phyloP scores from a whole-genome alignment of 2,329 filamentous ascomycete species.

The Moelleriella libera region DNA sequence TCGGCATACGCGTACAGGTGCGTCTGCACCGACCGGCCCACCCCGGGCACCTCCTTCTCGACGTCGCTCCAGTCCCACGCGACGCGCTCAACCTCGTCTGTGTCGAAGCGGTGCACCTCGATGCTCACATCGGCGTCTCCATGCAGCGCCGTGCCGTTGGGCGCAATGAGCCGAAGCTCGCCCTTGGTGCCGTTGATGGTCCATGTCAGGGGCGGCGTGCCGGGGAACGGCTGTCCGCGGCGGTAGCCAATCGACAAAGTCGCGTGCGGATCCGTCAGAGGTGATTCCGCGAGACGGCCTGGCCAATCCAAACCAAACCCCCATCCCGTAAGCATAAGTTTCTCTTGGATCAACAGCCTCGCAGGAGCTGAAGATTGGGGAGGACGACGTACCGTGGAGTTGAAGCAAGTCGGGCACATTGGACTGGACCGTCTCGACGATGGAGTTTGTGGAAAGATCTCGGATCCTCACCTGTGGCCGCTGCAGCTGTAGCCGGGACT shows the following conservation, averaged over 20 bases:
- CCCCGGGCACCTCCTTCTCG: neutral
- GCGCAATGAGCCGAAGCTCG: constrained; percentile 27
- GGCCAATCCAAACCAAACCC: neutral
- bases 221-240: constrained; percentile 33
- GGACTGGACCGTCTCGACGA: constrained; percentile 18
- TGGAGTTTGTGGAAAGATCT: constrained; percentile 12
- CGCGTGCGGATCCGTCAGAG: constrained; percentile 15
- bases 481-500: constrained; percentile 29
- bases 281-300: constrained; percentile 2
- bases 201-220: constrained; percentile 30
- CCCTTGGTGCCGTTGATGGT: constrained; percentile 36
- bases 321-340: too few species aligned
- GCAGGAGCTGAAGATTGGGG: neutral
- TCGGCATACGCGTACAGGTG: constrained; percentile 1
- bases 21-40: neutral
- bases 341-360: too few species aligned
- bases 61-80: constrained; percentile 23
- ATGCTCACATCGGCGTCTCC: constrained; percentile 23
- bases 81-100: constrained; percentile 26
- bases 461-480: constrained; percentile 22
- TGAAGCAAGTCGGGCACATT: constrained; percentile 28
- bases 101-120: constrained; percentile 35
- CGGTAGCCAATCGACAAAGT: constrained; percentile 29
- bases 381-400: neutral
- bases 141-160: constrained; percentile 13